Conservation (phyloP, 2,329 filamentous ascomycete species). For the Fusarium udum region DNA sequence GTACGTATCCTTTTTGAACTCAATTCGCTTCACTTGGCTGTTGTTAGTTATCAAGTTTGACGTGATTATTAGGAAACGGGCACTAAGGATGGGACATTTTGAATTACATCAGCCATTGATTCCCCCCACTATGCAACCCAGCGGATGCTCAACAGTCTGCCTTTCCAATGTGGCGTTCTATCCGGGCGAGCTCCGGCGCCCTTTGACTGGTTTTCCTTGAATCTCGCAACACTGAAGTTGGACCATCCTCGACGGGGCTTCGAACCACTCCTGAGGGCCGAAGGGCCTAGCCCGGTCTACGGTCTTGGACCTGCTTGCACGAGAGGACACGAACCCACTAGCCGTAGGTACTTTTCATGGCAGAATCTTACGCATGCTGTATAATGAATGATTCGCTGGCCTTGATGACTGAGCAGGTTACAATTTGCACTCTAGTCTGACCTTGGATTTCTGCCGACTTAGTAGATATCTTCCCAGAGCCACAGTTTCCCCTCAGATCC, state of each 20-base stretch:
- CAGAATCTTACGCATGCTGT: background rate
- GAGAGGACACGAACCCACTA: background rate
- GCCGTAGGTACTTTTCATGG: background rate
- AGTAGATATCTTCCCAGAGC: background rate
- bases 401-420: background rate
- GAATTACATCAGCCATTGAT: background rate
- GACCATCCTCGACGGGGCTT: constrained; percentile 25
- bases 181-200: constrained; percentile 22
- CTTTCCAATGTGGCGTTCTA: constrained; percentile 26
- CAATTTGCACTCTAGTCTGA: background rate
- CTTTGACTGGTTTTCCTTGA: constrained; percentile 19
- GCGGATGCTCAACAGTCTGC: constrained; percentile 6
- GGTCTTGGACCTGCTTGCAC: constrained; percentile 3
- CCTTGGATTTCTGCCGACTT: background rate
- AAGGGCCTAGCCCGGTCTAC: constrained; percentile 39
- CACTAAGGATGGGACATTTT: background rate
- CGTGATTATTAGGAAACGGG: background rate
- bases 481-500: background rate
- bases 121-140: background rate
- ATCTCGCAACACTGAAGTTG: constrained; percentile 13
- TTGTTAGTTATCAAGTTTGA: background rate
- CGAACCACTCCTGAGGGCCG: constrained; percentile 34
- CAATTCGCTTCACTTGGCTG: constrained; percentile 30
- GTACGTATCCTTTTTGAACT: constrained; percentile 29
- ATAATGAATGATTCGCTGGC: background rate